A percentile compares a stretch with the other conserved stretches of the same genome.
These are phyloP conservation scores for Morella rubra DNA, from an alignment of 306 rosid species.

Conservation along the genomic window DNA sequence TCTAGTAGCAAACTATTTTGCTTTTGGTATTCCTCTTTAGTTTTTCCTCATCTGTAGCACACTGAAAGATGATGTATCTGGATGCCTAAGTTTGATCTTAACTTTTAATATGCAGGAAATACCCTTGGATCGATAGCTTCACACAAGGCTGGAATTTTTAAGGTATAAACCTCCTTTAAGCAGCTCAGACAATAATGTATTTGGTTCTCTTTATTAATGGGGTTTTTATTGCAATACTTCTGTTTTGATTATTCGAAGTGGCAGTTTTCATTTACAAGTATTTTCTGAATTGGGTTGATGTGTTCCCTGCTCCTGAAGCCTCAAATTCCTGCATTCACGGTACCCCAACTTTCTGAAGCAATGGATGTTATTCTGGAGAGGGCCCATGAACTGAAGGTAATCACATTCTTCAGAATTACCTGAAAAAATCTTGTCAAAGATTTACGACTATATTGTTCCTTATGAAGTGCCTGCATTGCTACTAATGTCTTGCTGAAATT, in stretches of 20 bases:
- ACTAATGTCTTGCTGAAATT: constrained; percentile 10
- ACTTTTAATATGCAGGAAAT: constrained; percentile 45
- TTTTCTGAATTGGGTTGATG: constrained; percentile 50
- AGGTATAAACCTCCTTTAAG: constrained; percentile 45
- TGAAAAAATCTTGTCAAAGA: background rate
- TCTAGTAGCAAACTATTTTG: constrained; percentile 3
- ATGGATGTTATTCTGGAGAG: constrained; percentile 63
- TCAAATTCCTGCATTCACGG: constrained; percentile 73
- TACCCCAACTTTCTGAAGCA: constrained; percentile 75
- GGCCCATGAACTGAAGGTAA: constrained; percentile 62
- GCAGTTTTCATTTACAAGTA: constrained; percentile 35
- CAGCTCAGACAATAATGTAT: constrained; percentile 29
- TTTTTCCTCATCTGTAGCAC: background rate
- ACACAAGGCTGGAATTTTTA: constrained; percentile 79
- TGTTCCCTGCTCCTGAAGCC: constrained; percentile 64
- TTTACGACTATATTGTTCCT: constrained; percentile 1
- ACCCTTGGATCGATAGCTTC: constrained; percentile 62
- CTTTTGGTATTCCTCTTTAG: constrained; percentile 11
- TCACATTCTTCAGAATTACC: constrained; percentile 25
- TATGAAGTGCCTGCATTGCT: background rate
- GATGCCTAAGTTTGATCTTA: constrained; percentile 5
- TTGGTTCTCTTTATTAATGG: constrained; percentile 25
- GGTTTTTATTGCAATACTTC: constrained; percentile 26
- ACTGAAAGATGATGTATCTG: constrained; percentile 2
- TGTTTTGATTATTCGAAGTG: constrained; percentile 35